Evolutionary conservation across 176 grass and related monocot genomes (phyloP), one percentile per base, ranked within the genome.

Genomic region (Oryza brachyantha): DNA sequence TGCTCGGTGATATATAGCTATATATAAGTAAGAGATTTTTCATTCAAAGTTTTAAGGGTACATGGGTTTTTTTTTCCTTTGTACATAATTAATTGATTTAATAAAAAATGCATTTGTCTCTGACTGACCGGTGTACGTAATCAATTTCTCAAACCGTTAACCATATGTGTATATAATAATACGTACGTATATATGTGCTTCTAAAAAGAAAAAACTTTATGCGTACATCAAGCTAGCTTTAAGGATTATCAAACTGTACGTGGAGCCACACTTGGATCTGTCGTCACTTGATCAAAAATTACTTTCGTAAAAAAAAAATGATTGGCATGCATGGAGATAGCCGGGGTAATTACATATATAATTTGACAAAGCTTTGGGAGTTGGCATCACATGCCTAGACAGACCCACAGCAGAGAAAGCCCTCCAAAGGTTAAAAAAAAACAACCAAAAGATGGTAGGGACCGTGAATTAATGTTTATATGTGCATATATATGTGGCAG

Each of bases 311-410:
- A 65, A 45, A n/a, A 54, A 60, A 45, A 16, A 17, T 6, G 52
- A 37, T 63, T 59, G 32, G 31, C 68, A 40, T n/a, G n/a, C n/a
- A 39, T n/a, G n/a, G 28, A 54, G 43, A 5, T 79, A 54, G 43
- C 9, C 67, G 52, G 62, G 76, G 48, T 52, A 52, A 52, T 52
- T 52, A 21, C 48, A 21, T n/a, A 21, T n/a, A 3, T 32, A 8
- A 52, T 17, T 2, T 52, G 48, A 52, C n/a, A 3, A 55, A 68
- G 10, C 80, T 83, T 88, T 87, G 37, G 19, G 3, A 88, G 80
- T 67, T 83, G 80, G 86, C 80, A 14, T 83, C 86, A 88, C 86
- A 68, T 83, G 80, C 55, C 45, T 59, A 66, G 85, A 48, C 36
- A 66, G 85, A 60, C 36, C 68, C 72, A 87, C n/a, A 13, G 24